These are phyloP conservation scores for Scheffersomyces parashehatae DNA, from an alignment of 1,139 yeast genomes.

Conservation along the genomic window DNA sequence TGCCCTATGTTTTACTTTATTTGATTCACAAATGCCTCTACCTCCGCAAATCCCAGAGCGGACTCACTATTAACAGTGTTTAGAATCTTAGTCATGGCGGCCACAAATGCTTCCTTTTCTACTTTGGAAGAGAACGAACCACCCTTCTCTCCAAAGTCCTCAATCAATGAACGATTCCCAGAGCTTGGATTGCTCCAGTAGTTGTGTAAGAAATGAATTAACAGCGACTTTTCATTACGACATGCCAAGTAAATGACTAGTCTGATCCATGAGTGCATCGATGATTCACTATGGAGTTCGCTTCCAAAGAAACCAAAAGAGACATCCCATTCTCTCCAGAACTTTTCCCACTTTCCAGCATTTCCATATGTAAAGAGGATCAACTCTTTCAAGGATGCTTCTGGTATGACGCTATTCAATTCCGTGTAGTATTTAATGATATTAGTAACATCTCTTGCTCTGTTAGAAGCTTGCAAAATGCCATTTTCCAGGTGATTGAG, in stretches of 20 bases:
- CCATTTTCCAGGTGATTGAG: conserved; percentile 1
- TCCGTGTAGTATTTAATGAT: conserved; percentile 24
- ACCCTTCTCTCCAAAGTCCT: conserved; percentile 18
- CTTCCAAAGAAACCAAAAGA: conserved; percentile 15
- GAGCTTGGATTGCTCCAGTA: conserved; percentile 27
- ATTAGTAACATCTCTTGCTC: conserved; percentile 32
- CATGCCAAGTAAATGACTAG: conserved; percentile 36
- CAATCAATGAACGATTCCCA: conserved; percentile 24
- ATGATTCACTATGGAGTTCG: conserved; percentile 6
- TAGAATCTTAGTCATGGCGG: conserved; percentile 21
- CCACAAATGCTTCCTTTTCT: conserved; percentile 23
- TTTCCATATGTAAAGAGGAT: conserved; percentile 41
- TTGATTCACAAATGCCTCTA: conserved; percentile 10
- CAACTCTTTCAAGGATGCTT: conserved; percentile 29
- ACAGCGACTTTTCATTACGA: conserved; percentile 28
- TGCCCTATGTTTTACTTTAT: not conserved
- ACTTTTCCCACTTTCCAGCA: conserved; percentile 37
- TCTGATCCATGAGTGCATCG: conserved; percentile 32
- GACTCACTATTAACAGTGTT: conserved; percentile 11
- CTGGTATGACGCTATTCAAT: conserved; percentile 9
- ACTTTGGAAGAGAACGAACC: conserved; percentile 18
- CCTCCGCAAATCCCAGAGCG: conserved; percentile 3
- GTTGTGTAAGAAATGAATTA: conserved; percentile 29
- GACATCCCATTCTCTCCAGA: conserved; percentile 44
- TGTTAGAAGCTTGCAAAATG: conserved; percentile 24